These are phyloP conservation scores for Trichoderma gamsii DNA, from an alignment of 495 filamentous ascomycete genomes.

Conservation along the genomic window DNA sequence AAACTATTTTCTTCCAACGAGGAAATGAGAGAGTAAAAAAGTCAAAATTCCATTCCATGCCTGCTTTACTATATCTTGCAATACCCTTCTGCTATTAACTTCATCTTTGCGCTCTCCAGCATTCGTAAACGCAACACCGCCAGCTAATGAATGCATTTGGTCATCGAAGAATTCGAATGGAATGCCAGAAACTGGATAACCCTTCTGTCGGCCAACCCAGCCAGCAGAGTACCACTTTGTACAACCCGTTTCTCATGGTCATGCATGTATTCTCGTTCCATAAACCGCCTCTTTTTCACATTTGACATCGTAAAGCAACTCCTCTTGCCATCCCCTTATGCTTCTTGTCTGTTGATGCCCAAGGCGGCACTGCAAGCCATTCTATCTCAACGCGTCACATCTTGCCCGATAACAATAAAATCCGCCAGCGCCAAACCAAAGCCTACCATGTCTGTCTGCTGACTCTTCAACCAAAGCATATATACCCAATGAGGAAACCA, in stretches of 20 bases:
- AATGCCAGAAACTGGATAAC: too few relatives aligned
- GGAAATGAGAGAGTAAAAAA: background rate
- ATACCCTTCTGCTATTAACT: background rate
- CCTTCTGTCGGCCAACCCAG: too few relatives aligned
- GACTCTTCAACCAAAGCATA: constrained; percentile 13
- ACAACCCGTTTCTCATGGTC: too few relatives aligned
- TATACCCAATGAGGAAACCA: constrained; percentile 2
- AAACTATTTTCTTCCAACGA: background rate
- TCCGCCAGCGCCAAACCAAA: constrained; percentile 7
- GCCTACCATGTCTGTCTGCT: constrained; percentile 1
- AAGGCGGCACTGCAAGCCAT: background rate
- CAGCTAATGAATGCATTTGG: background rate
- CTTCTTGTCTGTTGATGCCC: background rate
- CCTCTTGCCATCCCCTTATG: background rate
- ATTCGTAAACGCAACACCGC: background rate
- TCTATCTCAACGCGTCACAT: background rate
- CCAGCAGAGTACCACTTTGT: too few relatives aligned
- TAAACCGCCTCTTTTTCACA: background rate
- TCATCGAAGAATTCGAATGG: background rate
- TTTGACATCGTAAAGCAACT: background rate
- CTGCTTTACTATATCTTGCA: background rate
- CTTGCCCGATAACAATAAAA: constrained; percentile 4
- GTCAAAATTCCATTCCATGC: background rate
- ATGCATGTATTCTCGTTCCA: too few relatives aligned
- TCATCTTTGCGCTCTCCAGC: background rate